A percentile compares a stretch with the other conserved stretches of the same genome.
These are phyloP conservation scores for Starmerella apicola DNA, from an alignment of 805 yeast genomes.

Conservation along the genomic window DNA sequence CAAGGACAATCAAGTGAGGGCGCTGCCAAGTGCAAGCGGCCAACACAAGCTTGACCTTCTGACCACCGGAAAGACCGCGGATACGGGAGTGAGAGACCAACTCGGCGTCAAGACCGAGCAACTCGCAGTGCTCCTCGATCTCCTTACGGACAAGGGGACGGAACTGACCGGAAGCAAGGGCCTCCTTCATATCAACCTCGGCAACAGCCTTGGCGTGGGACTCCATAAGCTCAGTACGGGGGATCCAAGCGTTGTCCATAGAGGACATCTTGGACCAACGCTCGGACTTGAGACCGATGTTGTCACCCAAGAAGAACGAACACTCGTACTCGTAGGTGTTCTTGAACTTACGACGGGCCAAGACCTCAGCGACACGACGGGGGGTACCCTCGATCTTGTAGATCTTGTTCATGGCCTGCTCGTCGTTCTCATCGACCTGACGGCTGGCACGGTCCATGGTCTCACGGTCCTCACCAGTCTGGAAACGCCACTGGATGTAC, in stretches of 20 bases:
- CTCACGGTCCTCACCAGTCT: slow-evolving; percentile 99
- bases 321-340: slow-evolving; percentile 99
- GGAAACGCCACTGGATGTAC: slow-evolving; percentile 99
- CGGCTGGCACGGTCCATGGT: slow-evolving; percentile 99
- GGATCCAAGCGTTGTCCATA: slow-evolving; percentile 99
- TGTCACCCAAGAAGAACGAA: slow-evolving; percentile 95
- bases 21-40: slow-evolving; percentile 99
- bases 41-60: slow-evolving; percentile 97
- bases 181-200: slow-evolving; percentile 99
- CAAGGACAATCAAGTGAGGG: slow-evolving; percentile 98
- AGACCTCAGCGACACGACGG: slow-evolving; percentile 91
- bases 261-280: slow-evolving; percentile 99
- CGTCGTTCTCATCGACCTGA: slow-evolving; percentile 93
- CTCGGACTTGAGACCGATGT: slow-evolving; percentile 97
- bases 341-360: slow-evolving; percentile 98
- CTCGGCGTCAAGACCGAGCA: slow-evolving; percentile 98
- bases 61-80: slow-evolving; percentile 99
- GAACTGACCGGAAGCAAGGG: slow-evolving; percentile 99
- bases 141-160: slow-evolving; percentile 99
- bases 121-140: slow-evolving; percentile 96
- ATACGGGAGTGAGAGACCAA: slow-evolving; percentile 99
- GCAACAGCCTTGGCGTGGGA: slow-evolving; percentile 99
- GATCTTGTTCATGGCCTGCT: slow-evolving; percentile 97
- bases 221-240: slow-evolving; percentile 96
- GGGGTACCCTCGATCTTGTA: slow-evolving; percentile 98